Base-by-base conservation (phyloP, 1,139 yeast species). In the Petasospora rhodanensis region DNA sequence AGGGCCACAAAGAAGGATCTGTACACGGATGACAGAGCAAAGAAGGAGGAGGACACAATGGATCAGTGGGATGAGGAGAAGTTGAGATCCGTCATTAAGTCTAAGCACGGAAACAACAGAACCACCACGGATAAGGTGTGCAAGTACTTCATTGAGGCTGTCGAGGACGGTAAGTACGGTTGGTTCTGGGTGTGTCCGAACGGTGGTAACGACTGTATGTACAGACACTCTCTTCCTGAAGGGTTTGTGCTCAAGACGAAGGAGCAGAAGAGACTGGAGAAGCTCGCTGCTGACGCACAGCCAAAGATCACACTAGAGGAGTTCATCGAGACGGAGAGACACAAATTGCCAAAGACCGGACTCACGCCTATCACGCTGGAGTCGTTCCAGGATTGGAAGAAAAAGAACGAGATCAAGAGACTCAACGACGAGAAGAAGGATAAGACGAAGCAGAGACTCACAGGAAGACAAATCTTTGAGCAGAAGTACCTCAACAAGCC, bases 131-230 rank as follows among this genome's bases (percentile, higher is more conserved):
- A 91, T 45, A 93, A 74, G 46, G 87, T 93, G 29, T 93, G 99
- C 73, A 91, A 89, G 60, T 78, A 62, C 61, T 93, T 93, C 64
- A 84, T 91, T 50, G 96, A 87, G 41, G 98, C 98, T 0, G 97
- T 93, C 41, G 98, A 93, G 56, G 87, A 87, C 55, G 93, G 94
- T 38, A 89, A 91, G 58, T 91, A 93, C 57, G 98, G 99, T 51
- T 91, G 98, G 98, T 89, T 91, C 62, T 91, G 98, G 99, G 73
- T 75, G 20, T 91, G 99, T 66, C 99, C 98, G 22, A 85, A 85
- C 51, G 91, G 91, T 25, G 96, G 96, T 44, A 79, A 81, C 47
- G 81, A 76, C 37, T 93, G 99, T 74, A 91, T 82, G 68, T 93
- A 93, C 66, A 79, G 75, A 60, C 99, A 93, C 62, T 82, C 97